Base-by-base conservation (phyloP, 2,329 filamentous ascomycete species). In the Paecilomyces fulvus region DNA sequence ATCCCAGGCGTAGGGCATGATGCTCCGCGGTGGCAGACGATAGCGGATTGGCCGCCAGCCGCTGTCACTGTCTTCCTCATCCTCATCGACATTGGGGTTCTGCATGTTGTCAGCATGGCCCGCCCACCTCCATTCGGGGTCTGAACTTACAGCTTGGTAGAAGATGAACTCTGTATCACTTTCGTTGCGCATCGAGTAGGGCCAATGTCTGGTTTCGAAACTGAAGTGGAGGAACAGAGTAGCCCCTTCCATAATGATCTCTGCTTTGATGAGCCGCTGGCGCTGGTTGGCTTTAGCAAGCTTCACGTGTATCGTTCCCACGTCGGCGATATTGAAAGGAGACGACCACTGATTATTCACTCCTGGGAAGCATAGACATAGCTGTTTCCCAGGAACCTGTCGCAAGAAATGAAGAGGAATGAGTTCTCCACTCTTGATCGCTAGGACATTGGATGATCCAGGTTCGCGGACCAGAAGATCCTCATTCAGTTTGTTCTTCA, bases 1-100 rank as follows among this genome's bases (percentile, higher is more conserved):
- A 69, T 99, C 95, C 94, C 94, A 99, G 1, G 94, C 92, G 67
- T 99, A 99, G 0, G 95, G 94, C 94, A 99, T 99, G 72, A 99
- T 96, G 72, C 92, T 97, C 58, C 94, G 83, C 11, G 92, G 86
- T 1, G 95, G 95, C 30, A 99, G 79, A 30, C 92, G 87, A 74
- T 99, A 99, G 54, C 90, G 83, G 59, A 99, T 90, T 1, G 91
- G 92, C 61, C 89, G 88, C 90, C 94, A 99, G 3, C 90, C 90
- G 54, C 89, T 92, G 56, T 86, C 77, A 55, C 74, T 80, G 66
- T 96, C 89, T 4, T 81, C 80, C 55, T 92, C 92, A 58, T 96
- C 92, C 60, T 97, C 92, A 58, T 96, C 92, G 9, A 95, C 77
- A 64, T 92, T 95, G 3, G 94, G 94, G 65, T 97, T 87, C 64